These are phyloP conservation scores for Barnettozyma hawaiiensis DNA, from an alignment of 1,139 yeast genomes.

Conservation along the genomic window DNA sequence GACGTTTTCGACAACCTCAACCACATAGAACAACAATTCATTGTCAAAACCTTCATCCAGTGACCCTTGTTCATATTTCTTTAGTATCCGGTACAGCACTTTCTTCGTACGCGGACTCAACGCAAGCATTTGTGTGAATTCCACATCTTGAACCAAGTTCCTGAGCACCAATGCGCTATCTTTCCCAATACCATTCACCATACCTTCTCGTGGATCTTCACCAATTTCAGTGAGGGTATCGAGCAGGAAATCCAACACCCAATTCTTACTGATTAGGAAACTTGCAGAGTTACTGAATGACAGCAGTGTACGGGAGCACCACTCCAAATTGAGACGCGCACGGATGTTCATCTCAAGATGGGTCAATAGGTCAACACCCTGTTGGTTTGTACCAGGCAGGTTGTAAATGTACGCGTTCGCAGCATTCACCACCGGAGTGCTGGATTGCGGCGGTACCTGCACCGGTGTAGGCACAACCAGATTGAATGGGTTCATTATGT, in stretches of 20 bases:
- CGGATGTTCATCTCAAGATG: conserved; percentile 21
- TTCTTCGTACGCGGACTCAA: conserved; percentile 45
- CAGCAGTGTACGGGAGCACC: conserved; percentile 23
- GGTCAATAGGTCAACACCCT: conserved; percentile 23
- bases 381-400: conserved; percentile 20
- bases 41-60: conserved; percentile 29
- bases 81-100: conserved; percentile 23
- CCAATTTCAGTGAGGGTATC: conserved; percentile 12
- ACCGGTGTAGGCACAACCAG: conserved; percentile 11
- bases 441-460: conserved; percentile 6
- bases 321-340: conserved; percentile 21
- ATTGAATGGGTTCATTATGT: conserved; percentile 4
- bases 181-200: conserved; percentile 15
- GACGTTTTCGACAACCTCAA: conserved; percentile 81
- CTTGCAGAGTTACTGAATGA: conserved; percentile 21
- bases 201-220: conserved; percentile 12
- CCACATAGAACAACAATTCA: conserved; percentile 63
- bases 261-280: conserved; percentile 17
- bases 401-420: conserved; percentile 12
- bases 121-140: conserved; percentile 75
- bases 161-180: conserved; percentile 53
- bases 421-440: not conserved
- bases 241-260: conserved; percentile 23
- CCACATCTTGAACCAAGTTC: conserved; percentile 77
- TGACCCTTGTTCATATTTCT: conserved; percentile 3